A percentile compares a stretch with the other conserved stretches of the same genome.
Evolutionary conservation across 2,329 filamentous ascomycete species (phyloP).

Genomic region (Chaetothyriales sp.): DNA sequence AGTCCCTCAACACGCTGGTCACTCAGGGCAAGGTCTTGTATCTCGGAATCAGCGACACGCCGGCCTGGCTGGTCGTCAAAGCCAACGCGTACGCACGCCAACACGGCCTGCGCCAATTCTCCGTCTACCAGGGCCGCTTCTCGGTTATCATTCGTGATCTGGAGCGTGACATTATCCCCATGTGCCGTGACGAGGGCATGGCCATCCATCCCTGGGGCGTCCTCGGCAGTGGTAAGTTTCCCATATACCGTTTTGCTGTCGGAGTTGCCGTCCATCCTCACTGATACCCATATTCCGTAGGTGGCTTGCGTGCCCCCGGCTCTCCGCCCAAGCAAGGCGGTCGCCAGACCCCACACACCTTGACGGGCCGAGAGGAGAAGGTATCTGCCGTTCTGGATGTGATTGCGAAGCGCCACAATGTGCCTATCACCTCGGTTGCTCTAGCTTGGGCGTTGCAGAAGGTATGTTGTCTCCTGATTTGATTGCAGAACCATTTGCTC

Average conservation of each 20-base stretch:
- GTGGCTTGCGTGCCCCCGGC: conserved; percentile 39
- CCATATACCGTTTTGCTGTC: no score
- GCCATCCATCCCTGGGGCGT: conserved; percentile 41
- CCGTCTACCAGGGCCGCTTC: conserved; percentile 54
- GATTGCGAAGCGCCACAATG: conserved; percentile 2
- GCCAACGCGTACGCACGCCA: conserved; percentile 46
- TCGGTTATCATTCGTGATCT: conserved; percentile 47
- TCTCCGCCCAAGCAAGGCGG: conserved; percentile 41
- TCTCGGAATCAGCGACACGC: conserved; percentile 52
- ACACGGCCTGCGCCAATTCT: conserved; percentile 55
- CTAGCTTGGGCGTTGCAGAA: conserved; percentile 38
- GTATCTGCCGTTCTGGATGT: conserved; percentile 6
- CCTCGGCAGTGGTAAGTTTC: conserved; percentile 38
- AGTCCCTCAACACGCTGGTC: conserved; percentile 48
- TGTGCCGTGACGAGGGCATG: conserved; percentile 49
- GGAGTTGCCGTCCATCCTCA: neutral
- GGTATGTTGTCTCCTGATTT: conserved; percentile 11
- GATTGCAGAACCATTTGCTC: no score
- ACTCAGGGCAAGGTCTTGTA: conserved; percentile 49
- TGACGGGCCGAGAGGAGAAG: conserved; percentile 4
- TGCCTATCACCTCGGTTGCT: conserved; percentile 18
- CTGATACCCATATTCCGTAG: neutral
- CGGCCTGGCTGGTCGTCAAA: conserved; percentile 45
- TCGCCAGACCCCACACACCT: neutral
- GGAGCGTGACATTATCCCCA: conserved; percentile 54